Evolutionary conservation across 441 rosid species (phyloP).

Genomic region (Mallotus repandus): DNA sequence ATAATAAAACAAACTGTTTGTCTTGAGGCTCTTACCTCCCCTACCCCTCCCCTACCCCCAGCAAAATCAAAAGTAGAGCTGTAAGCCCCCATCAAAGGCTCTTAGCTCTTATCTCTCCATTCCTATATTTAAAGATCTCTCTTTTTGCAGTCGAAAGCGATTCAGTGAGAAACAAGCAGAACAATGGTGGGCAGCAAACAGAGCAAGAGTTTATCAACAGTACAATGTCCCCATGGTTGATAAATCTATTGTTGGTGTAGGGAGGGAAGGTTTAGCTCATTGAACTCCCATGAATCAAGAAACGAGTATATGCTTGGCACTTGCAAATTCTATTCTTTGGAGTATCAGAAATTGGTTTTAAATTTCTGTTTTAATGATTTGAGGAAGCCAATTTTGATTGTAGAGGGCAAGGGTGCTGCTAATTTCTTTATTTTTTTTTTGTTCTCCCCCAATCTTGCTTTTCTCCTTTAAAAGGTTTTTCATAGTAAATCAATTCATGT

Average conservation of each 20-base stretch:
- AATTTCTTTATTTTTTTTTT: neutral
- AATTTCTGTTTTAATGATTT: slow-evolving; percentile 23
- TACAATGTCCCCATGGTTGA: slow-evolving; percentile 75
- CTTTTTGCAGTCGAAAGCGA: slow-evolving; percentile 63
- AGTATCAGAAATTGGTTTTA: slow-evolving; percentile 14
- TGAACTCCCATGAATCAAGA: slow-evolving; percentile 28
- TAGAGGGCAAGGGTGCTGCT: slow-evolving; percentile 8
- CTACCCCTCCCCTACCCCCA: neutral
- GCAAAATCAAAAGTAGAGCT: neutral
- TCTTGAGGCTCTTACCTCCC: neutral
- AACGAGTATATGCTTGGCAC: slow-evolving; percentile 2
- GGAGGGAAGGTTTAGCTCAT: slow-evolving; percentile 60
- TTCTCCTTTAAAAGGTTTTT: neutral
- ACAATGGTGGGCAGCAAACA: slow-evolving; percentile 92
- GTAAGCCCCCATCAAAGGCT: too few relatives aligned
- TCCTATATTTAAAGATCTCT: neutral
- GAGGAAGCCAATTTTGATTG: slow-evolving; percentile 23
- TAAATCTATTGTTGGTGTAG: slow-evolving; percentile 55
- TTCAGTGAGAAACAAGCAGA: slow-evolving; percentile 94
- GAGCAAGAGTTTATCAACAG: slow-evolving; percentile 76
- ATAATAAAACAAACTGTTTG: neutral
- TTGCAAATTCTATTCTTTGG: neutral
- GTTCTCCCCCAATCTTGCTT: neutral
- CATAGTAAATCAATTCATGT: neutral
- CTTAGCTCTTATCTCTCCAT: too few relatives aligned